Evolutionary conservation across 805 yeast genomes (phyloP).

Genomic region (Saturnispora besseyi): DNA sequence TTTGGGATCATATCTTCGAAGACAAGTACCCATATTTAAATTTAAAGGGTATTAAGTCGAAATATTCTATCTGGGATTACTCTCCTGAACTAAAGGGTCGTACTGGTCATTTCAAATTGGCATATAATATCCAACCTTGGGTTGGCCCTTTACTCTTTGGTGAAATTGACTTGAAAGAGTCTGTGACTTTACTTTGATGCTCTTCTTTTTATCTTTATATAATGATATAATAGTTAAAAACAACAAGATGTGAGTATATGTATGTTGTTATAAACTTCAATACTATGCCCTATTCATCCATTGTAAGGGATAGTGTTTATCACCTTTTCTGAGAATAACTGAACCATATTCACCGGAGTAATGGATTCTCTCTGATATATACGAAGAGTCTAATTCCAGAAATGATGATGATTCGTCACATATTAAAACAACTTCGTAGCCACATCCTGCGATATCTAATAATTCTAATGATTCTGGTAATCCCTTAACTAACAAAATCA

Average conservation of each 20-base stretch:
- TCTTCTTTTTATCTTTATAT: not conserved
- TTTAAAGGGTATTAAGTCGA: slow-evolving; percentile 47
- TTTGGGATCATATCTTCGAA: slow-evolving; percentile 83
- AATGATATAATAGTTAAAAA: not conserved
- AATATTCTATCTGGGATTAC: slow-evolving; percentile 85
- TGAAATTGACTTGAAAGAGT: slow-evolving; percentile 29
- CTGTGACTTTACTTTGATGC: slow-evolving; percentile 18
- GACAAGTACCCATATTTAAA: slow-evolving; percentile 44
- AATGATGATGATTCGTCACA: slow-evolving; percentile 5
- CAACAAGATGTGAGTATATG: not conserved
- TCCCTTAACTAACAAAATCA: slow-evolving; percentile 1
- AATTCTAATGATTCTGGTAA: slow-evolving; percentile 5
- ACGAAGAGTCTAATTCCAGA: not conserved
- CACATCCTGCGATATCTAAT: slow-evolving; percentile 8
- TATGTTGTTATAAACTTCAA: not conserved
- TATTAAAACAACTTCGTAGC: slow-evolving; percentile 7
- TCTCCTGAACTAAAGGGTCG: slow-evolving; percentile 51
- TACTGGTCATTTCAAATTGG: slow-evolving; percentile 59
- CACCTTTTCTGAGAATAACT: slow-evolving; percentile 2
- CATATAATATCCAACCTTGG: slow-evolving; percentile 90
- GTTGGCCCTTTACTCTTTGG: slow-evolving; percentile 78
- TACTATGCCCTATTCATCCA: slow-evolving; percentile 6
- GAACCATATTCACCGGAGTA: slow-evolving; percentile 9
- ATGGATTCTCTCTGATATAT: not conserved
- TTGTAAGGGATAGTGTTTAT: not conserved